Conservation (phyloP, 129 eudicot species). For the Arctium lappa region DNA sequence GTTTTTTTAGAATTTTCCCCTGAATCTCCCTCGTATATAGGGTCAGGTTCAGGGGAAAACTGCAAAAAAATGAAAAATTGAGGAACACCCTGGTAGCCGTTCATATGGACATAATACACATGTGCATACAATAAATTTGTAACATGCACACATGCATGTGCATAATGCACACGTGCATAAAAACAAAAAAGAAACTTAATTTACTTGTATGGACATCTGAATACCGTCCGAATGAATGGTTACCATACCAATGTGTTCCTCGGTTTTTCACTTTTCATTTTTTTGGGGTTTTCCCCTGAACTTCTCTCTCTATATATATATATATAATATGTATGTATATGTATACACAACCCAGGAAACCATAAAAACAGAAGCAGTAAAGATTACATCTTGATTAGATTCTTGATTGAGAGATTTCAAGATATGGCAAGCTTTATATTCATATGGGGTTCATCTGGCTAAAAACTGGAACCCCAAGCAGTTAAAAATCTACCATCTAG, state of each 20-base stretch:
- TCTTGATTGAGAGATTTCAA: constrained; percentile 4
- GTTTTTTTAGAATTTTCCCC: too few relatives aligned
- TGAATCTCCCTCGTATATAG: too few relatives aligned
- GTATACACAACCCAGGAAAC: not conserved
- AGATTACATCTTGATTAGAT: not conserved
- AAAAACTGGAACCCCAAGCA: constrained; percentile 22
- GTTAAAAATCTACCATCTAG: constrained; percentile 28
- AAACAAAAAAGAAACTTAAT: too few relatives aligned
- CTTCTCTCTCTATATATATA: too few relatives aligned
- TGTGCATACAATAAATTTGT: too few relatives aligned
- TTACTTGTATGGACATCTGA: not conserved
- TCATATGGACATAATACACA: too few relatives aligned
- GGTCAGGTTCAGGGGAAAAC: not conserved
- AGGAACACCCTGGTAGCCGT: not conserved
- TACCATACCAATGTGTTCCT: not conserved
- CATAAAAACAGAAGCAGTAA: not conserved
- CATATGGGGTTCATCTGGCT: constrained; percentile 9
- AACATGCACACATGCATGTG: not conserved
- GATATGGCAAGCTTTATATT: constrained; percentile 9
- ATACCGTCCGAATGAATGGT: not conserved
- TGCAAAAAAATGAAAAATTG: not conserved
- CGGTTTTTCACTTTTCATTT: not conserved
- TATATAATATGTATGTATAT: not conserved
- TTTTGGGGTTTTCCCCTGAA: not conserved
- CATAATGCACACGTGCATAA: too few relatives aligned